A percentile compares a stretch with the other conserved stretches of the same genome.
Evolutionary conservation across 2,329 filamentous ascomycete genomes (phyloP).

Genomic region (Paecilomyces dactylethromorphus): DNA sequence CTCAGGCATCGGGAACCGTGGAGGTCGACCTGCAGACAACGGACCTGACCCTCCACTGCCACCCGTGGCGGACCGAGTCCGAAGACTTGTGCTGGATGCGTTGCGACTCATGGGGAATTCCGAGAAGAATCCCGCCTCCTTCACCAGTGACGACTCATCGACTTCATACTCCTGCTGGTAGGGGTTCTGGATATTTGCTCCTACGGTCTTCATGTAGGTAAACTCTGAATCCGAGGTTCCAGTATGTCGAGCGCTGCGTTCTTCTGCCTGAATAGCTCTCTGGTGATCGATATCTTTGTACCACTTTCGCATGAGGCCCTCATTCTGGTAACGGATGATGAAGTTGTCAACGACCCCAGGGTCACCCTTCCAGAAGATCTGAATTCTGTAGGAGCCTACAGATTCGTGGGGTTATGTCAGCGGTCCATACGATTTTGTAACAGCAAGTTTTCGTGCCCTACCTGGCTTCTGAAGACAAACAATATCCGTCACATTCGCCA

Average conservation of each 20-base stretch:
- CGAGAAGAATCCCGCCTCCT: conserved; percentile 33
- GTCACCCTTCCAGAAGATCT: conserved; percentile 98
- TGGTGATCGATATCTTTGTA: conserved; percentile 71
- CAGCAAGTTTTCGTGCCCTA: conserved; percentile 38
- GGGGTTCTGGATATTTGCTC: conserved; percentile 66
- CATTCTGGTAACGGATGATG: conserved; percentile 84
- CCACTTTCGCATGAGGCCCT: conserved; percentile 93
- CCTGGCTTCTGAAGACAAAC: conserved; percentile 80
- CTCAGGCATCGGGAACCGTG: conserved; percentile 64
- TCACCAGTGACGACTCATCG: conserved; percentile 41
- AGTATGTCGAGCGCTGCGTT: conserved; percentile 45
- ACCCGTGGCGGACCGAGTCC: conserved; percentile 68
- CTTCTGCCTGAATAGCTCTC: conserved; percentile 52
- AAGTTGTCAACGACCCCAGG: conserved; percentile 95
- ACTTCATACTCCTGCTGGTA: conserved; percentile 59
- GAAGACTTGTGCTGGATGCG: conserved; percentile 66
- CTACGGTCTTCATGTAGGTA: conserved; percentile 65
- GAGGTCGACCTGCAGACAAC: conserved; percentile 47
- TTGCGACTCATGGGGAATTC: conserved; percentile 57
- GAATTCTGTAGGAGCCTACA: conserved; percentile 82
- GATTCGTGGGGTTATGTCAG: conserved; percentile 1
- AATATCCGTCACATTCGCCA: conserved; percentile 98
- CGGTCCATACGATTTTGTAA: conserved; percentile 1
- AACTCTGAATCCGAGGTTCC: conserved; percentile 65
- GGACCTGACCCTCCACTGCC: conserved; percentile 42